Evolutionary conservation across 345 rosid genomes (phyloP), one percentile per base, ranked within the genome.

Genomic region (Eucalyptus dawsonii): DNA sequence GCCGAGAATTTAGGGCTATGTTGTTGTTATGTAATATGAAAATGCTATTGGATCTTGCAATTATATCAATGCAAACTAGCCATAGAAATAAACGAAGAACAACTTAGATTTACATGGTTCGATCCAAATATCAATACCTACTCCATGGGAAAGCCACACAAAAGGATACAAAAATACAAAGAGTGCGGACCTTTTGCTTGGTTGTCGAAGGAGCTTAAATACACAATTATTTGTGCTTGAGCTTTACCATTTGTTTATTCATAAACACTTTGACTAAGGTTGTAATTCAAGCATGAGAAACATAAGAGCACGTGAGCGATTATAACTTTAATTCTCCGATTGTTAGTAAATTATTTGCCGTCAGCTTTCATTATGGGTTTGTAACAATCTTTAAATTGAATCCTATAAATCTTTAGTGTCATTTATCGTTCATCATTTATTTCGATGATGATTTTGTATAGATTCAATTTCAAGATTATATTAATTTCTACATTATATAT

Each of bases 311-410:
- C 11, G 7, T 1, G 4, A 1, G 67, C 8, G 0, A 60, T 60
- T 60, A 3, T 60, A 60, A 1, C 2, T 25, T 25, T 60, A 27
- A 29, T 13, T 27, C 1, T 62, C 2, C 5, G 0, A 62, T 62
- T 27, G 2, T 0, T 62, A 29, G 4, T 29, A 1, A 0, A 62
- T 27, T 27, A 27, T 62, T 13, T 29, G 2, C 0, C 0, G 4
- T 14, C 2, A 1, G 1, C 34, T 62, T 14, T 62, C 17, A 27
- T 5, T 0, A 12, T 14, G 1, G 1, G 9, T 62, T 27, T 27
- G n/a, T 62, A 12, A 1, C 4, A 2, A 29, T 3, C 29, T 5
- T 29, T 1, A 1, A 3, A 27, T 0, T 2, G 0, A 27, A 29
- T n/a, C 6, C 7, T 6, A 0, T 62, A 27, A 62, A 27, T 62